phyloP scores from a whole-genome alignment of 768 basidiomycete genomes.

The Boletus fagicola region DNA sequence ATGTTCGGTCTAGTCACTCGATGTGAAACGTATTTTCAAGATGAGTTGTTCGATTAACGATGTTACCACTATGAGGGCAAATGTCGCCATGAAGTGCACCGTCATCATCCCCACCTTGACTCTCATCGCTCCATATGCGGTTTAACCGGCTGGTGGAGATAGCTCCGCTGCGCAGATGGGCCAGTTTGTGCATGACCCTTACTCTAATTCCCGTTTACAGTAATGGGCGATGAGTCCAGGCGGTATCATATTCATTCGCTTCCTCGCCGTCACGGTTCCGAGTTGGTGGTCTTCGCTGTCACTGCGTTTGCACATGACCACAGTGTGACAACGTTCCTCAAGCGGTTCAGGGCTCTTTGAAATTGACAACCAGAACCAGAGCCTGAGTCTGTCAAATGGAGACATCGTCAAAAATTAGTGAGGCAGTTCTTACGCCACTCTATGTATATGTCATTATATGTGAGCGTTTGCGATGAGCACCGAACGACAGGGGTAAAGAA shows the following conservation, averaged over 20 bases:
- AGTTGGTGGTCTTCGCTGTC: background rate
- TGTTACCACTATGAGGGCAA: background rate
- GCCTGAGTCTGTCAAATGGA: too few species aligned
- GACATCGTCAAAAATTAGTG: too few species aligned
- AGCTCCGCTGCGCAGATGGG: background rate
- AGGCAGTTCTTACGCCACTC: too few species aligned
- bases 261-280: background rate
- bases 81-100: background rate
- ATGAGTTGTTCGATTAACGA: background rate
- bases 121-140: background rate
- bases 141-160: background rate
- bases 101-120: background rate
- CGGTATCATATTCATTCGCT: background rate
- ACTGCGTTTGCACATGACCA: too few species aligned
- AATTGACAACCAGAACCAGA: background rate
- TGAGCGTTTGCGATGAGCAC: too few species aligned
- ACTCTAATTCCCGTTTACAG: background rate
- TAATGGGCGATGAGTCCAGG: background rate
- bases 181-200: background rate
- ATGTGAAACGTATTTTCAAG: background rate
- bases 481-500: too few species aligned
- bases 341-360: background rate
- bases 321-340: too few species aligned
- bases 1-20: background rate
- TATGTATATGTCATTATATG: too few species aligned